phyloP scores from a whole-genome alignment of 2,329 filamentous ascomycete species.

The Botrytis deweyae region DNA sequence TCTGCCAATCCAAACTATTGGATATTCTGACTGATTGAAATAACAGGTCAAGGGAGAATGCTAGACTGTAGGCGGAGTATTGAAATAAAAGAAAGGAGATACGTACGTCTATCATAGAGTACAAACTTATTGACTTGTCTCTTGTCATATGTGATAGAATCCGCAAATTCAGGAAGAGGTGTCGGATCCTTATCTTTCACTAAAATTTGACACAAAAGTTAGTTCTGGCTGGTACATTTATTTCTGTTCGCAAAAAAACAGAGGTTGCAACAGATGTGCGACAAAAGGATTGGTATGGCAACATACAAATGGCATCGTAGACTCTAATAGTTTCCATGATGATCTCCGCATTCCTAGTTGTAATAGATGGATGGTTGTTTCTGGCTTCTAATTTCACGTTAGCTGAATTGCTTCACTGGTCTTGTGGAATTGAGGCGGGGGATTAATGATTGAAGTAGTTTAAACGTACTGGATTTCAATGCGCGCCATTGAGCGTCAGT shows the following conservation, averaged over 20 bases:
- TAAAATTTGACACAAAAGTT: neutral
- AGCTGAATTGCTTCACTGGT: neutral
- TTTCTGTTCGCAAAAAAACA: neutral
- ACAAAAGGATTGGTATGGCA: neutral
- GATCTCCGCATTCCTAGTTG: neutral
- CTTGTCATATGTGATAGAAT: neutral
- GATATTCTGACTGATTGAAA: neutral
- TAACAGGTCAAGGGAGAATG: neutral
- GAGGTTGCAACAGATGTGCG: neutral
- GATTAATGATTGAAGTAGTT: too few relatives aligned
- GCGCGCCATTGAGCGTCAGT: slow-evolving; percentile 12
- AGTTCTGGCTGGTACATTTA: neutral
- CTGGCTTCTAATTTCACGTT: slow-evolving; percentile 3
- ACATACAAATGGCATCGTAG: slow-evolving; percentile 10
- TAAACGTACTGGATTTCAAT: neutral
- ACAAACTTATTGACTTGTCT: slow-evolving; percentile 8
- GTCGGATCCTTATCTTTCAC: neutral
- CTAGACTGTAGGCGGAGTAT: too few relatives aligned
- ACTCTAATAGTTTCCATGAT: neutral
- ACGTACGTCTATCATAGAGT: neutral
- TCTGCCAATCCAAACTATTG: neutral
- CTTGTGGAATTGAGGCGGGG: neutral
- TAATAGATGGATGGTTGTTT: neutral
- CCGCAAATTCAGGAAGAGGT: neutral
- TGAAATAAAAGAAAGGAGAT: neutral